Percentiles rank a stretch among this genome's conserved stretches.
Evolutionary conservation across 106 monocot genomes (phyloP).

Genomic region (Dendrobium nobile): DNA sequence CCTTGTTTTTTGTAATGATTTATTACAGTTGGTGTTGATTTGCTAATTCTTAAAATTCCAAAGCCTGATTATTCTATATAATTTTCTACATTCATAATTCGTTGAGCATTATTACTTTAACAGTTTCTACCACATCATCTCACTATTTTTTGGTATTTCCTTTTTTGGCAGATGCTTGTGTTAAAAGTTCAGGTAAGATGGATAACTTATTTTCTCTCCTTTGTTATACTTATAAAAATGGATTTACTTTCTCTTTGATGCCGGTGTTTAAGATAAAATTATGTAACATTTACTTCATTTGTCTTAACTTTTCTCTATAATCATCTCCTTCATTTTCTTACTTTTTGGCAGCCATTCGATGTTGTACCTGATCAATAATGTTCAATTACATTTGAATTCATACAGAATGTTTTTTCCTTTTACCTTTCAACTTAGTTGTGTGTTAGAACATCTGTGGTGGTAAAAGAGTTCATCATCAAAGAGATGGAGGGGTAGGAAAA

Average conservation of each 20-base stretch:
- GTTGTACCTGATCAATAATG: too few relatives aligned
- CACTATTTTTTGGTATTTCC: slow-evolving; percentile 5
- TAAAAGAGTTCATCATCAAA: too few relatives aligned
- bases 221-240: not conserved
- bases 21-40: not conserved
- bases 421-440: too few relatives aligned
- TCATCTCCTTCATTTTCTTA: not conserved
- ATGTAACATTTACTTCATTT: not conserved
- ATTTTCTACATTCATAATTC: not conserved
- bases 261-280: not conserved
- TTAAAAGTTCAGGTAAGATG: slow-evolving; percentile 46
- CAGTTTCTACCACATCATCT: not conserved
- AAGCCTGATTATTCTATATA: not conserved
- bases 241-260: not conserved
- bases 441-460: too few relatives aligned
- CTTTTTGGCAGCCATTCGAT: not conserved
- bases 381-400: too few relatives aligned
- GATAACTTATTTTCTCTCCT: not conserved
- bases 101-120: not conserved
- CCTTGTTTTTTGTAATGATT: not conserved
- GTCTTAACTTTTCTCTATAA: not conserved
- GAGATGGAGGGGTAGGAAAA: too few relatives aligned
- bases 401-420: too few relatives aligned
- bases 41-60: not conserved
- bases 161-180: slow-evolving; percentile 46